Evolutionary conservation across 345 rosid genomes (phyloP).

Genomic region (Euclidium syriacum): DNA sequence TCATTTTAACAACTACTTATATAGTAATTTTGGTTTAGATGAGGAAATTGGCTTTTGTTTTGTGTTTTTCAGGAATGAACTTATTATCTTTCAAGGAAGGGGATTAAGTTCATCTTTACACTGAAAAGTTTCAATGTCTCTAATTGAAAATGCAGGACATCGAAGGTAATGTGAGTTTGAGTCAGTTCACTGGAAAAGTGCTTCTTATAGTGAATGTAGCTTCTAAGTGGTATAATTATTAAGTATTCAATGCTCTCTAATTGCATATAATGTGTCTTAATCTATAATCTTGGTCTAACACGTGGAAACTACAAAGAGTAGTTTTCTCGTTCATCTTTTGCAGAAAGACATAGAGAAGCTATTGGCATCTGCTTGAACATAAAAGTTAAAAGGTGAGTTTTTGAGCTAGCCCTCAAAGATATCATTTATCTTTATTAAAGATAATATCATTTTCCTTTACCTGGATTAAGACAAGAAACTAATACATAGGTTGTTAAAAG

Average conservation of each 20-base stretch:
- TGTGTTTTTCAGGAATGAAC: not conserved
- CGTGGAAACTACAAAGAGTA: constrained; percentile 76
- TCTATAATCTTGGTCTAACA: constrained; percentile 46
- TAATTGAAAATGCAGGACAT: constrained; percentile 50
- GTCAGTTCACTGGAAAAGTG: constrained; percentile 67
- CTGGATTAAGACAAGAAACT: not conserved
- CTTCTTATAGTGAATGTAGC: constrained; percentile 90
- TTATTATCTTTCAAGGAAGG: not conserved
- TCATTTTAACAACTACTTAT: not conserved
- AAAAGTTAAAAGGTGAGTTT: constrained; percentile 19
- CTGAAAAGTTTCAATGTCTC: not conserved
- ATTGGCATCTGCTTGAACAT: constrained; percentile 40
- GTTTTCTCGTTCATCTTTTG: not conserved
- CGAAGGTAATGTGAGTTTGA: constrained; percentile 60
- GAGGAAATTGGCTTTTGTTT: not conserved
- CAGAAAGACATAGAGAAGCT: constrained; percentile 75
- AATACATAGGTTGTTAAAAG: not conserved
- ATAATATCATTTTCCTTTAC: not conserved
- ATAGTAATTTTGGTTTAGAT: not conserved
- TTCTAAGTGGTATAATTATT: constrained; percentile 96
- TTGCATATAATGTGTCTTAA: not conserved
- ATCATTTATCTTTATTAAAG: not conserved
- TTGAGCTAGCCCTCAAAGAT: not conserved
- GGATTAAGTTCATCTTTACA: not conserved
- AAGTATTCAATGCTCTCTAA: no score